Evolutionary conservation across 2,329 filamentous ascomycete genomes (phyloP).

Genomic region (Alternaria burnsii): DNA sequence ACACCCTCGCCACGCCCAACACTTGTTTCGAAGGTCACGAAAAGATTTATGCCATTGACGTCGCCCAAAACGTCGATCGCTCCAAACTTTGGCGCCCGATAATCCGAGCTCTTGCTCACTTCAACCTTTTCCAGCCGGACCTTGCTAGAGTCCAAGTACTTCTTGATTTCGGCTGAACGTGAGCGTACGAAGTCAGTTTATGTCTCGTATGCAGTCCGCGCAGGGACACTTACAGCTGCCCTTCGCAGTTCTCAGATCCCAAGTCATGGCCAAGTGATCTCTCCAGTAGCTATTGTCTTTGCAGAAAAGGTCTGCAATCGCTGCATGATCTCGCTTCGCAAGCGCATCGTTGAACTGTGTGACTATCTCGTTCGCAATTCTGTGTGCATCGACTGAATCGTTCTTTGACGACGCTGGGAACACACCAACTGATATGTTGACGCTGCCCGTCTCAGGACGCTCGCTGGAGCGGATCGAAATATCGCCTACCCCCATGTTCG

Average conservation of each 20-base stretch:
- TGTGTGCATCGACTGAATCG: slow-evolving; percentile 46
- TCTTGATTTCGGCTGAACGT: slow-evolving; percentile 49
- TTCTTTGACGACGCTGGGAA: slow-evolving; percentile 50
- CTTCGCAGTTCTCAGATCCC: slow-evolving; percentile 64
- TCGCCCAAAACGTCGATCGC: slow-evolving; percentile 43
- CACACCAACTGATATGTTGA: slow-evolving; percentile 61
- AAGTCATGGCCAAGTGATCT: slow-evolving; percentile 65
- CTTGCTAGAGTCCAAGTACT: slow-evolving; percentile 39
- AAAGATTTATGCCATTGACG: slow-evolving; percentile 39
- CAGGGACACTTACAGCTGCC: slow-evolving; percentile 47
- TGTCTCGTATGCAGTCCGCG: neutral
- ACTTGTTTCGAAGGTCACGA: slow-evolving; percentile 41
- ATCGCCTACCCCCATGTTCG: slow-evolving; percentile 35
- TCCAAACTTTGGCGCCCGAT: slow-evolving; percentile 33
- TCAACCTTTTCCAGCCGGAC: slow-evolving; percentile 42
- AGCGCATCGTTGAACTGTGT: slow-evolving; percentile 55
- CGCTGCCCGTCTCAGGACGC: slow-evolving; percentile 61
- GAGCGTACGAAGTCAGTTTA: neutral
- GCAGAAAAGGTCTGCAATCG: slow-evolving; percentile 55
- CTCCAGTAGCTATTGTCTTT: slow-evolving; percentile 65
- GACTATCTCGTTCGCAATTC: slow-evolving; percentile 53
- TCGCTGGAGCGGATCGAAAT: slow-evolving; percentile 50
- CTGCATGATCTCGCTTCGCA: slow-evolving; percentile 43
- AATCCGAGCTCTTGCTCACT: slow-evolving; percentile 38
- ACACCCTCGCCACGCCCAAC: slow-evolving; percentile 46